phyloP scores from a whole-genome alignment of 306 rosid species.

The Notholithocarpus densiflorus region DNA sequence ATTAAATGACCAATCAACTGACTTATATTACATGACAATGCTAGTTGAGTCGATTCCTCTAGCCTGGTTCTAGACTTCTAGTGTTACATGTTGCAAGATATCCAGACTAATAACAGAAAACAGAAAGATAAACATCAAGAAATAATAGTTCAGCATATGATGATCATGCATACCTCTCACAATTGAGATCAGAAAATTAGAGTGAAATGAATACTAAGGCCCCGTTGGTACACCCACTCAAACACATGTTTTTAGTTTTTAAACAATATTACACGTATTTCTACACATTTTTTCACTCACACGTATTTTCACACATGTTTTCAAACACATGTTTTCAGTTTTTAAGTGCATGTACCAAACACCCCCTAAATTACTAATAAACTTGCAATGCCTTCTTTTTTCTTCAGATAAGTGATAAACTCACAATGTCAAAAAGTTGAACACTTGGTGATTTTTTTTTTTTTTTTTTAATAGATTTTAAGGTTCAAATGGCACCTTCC shows the following conservation, averaged over 20 bases:
- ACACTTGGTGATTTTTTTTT: no score
- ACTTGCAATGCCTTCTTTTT: background rate
- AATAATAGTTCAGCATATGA: background rate
- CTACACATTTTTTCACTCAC: no score
- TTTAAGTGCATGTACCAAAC: no score
- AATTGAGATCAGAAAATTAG: background rate
- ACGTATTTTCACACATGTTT: no score
- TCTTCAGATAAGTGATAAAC: background rate
- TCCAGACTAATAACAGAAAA: background rate
- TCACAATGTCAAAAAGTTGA: no score
- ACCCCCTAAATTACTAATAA: no score
- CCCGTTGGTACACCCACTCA: no score
- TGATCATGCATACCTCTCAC: background rate
- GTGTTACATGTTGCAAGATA: background rate
- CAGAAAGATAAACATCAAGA: background rate
- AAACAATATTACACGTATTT: no score
- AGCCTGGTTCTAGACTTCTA: background rate
- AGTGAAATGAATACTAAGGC: background rate
- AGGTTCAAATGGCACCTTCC: background rate
- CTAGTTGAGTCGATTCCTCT: background rate
- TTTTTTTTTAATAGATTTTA: background rate
- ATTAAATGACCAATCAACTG: no score
- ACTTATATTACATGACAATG: no score
- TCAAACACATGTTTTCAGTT: no score
- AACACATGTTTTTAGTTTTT: no score